phyloP scores from a whole-genome alignment of 371 early-diverging fungal species.

The Mucor sp. region DNA sequence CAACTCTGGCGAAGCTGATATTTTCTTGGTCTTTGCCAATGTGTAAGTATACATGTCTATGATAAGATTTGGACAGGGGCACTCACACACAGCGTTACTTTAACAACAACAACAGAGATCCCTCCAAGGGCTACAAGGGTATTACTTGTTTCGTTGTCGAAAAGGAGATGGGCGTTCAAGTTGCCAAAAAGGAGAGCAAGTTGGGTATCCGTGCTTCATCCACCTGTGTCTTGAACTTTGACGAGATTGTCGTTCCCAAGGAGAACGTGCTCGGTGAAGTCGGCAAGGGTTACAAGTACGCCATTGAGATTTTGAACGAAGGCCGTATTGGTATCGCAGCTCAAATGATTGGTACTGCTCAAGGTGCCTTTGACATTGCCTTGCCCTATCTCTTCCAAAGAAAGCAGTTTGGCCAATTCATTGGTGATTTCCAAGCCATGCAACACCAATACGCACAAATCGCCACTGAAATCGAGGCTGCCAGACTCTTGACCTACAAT shows the following conservation, averaged over 20 bases:
- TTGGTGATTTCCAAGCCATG: conserved; percentile 97
- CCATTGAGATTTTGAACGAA: conserved; percentile 98
- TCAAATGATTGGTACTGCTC: conserved; percentile 97
- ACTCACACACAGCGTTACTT: no score
- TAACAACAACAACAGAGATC: conserved; percentile 67
- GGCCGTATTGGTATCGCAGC: conserved; percentile 98
- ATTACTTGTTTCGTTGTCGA: conserved; percentile 98
- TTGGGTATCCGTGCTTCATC: conserved; percentile 93
- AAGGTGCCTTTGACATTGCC: conserved; percentile 91
- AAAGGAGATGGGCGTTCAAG: conserved; percentile 89
- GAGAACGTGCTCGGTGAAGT: conserved; percentile 89
- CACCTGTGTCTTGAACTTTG: conserved; percentile 93
- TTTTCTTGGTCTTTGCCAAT: conserved; percentile 97
- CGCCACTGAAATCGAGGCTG: conserved; percentile 95
- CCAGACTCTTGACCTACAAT: conserved; percentile 95
- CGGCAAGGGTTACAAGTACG: conserved; percentile 98
- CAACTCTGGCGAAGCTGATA: conserved; percentile 87
- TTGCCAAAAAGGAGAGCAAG: conserved; percentile 97
- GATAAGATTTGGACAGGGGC: no score
- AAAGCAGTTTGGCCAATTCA: conserved; percentile 89
- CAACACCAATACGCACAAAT: conserved; percentile 97
- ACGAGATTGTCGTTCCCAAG: conserved; percentile 88
- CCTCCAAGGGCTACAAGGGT: conserved; percentile 94
- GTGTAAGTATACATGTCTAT: no score
- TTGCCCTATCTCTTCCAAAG: conserved; percentile 93